Evolutionary conservation across 164 flowering plant genomes (phyloP).

Genomic region (Liriodendron chinense): DNA sequence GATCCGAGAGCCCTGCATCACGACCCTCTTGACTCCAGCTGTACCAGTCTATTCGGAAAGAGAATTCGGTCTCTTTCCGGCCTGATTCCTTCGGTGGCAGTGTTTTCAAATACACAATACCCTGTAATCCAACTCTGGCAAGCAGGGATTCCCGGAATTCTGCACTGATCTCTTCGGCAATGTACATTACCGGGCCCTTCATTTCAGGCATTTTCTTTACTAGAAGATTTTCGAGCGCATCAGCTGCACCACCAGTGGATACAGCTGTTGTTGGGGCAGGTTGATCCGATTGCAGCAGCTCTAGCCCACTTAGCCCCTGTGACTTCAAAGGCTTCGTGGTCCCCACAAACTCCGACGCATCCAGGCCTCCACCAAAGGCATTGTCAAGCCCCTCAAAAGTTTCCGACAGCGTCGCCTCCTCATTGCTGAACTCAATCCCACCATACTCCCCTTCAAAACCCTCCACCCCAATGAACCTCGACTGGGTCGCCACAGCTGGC

Average conservation of each 20-base stretch:
- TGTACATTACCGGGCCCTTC: slow-evolving; percentile 95
- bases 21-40: slow-evolving; percentile 67
- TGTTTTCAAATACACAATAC: slow-evolving; percentile 70
- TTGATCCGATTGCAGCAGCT: slow-evolving; percentile 55
- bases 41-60: slow-evolving; percentile 79
- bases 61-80: slow-evolving; percentile 88
- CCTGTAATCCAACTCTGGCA: slow-evolving; percentile 83
- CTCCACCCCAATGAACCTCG: slow-evolving; percentile 77
- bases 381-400: slow-evolving; percentile 86
- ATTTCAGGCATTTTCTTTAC: slow-evolving; percentile 66
- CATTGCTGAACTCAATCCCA: slow-evolving; percentile 83
- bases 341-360: slow-evolving; percentile 88
- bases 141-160: slow-evolving; percentile 93
- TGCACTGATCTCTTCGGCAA: slow-evolving; percentile 70
- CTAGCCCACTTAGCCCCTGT: slow-evolving; percentile 73
- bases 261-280: slow-evolving; percentile 20
- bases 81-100: slow-evolving; percentile 63
- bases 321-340: slow-evolving; percentile 45
- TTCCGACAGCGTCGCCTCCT: slow-evolving; percentile 68
- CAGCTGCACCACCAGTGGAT: slow-evolving; percentile 31
- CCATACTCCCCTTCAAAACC: slow-evolving; percentile 98
- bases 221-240: slow-evolving; percentile 70
- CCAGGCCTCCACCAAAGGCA: slow-evolving; percentile 98
- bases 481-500: slow-evolving; percentile 86
- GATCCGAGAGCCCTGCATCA: slow-evolving; percentile 63